phyloP scores from a whole-genome alignment of 2,329 filamentous ascomycete species.

The Aspergillus nomiae region DNA sequence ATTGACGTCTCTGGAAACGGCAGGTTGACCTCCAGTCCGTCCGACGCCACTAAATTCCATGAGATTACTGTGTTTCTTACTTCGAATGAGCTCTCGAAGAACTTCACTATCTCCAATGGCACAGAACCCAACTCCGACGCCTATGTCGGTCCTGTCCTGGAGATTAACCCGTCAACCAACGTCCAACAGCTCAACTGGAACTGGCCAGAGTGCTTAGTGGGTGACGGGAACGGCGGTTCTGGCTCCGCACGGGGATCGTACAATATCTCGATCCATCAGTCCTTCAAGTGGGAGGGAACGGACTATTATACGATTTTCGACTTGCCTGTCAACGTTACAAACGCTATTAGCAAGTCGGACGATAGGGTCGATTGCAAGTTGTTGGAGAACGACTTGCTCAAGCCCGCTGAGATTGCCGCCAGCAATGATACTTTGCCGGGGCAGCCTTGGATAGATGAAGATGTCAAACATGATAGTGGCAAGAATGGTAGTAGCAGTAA shows the following conservation, averaged over 20 bases:
- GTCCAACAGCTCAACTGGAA: slow-evolving; percentile 74
- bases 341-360: slow-evolving; percentile 53
- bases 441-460: slow-evolving; percentile 25
- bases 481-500: background rate
- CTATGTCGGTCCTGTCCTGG: slow-evolving; percentile 64
- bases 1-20: slow-evolving; percentile 69
- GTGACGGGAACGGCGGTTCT: slow-evolving; percentile 53
- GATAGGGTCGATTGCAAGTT: slow-evolving; percentile 26
- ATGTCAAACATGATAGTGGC: background rate
- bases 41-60: slow-evolving; percentile 60
- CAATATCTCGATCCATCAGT: slow-evolving; percentile 73
- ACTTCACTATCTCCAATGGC: slow-evolving; percentile 69
- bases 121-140: slow-evolving; percentile 49
- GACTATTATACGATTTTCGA: slow-evolving; percentile 72
- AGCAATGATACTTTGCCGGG: slow-evolving; percentile 25
- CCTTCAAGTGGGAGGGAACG: slow-evolving; percentile 65
- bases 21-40: slow-evolving; percentile 61
- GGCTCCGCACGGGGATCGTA: slow-evolving; percentile 62
- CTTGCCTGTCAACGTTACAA: slow-evolving; percentile 68
- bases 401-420: slow-evolving; percentile 12
- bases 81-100: slow-evolving; percentile 63
- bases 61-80: slow-evolving; percentile 69
- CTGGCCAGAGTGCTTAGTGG: slow-evolving; percentile 70
- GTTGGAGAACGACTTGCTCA: slow-evolving; percentile 28
- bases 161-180: slow-evolving; percentile 65